Percentiles rank a stretch among this genome's conserved stretches.
These are phyloP conservation scores for Myxozyma neotropica DNA, from an alignment of 805 yeast species.

Conservation along the genomic window DNA sequence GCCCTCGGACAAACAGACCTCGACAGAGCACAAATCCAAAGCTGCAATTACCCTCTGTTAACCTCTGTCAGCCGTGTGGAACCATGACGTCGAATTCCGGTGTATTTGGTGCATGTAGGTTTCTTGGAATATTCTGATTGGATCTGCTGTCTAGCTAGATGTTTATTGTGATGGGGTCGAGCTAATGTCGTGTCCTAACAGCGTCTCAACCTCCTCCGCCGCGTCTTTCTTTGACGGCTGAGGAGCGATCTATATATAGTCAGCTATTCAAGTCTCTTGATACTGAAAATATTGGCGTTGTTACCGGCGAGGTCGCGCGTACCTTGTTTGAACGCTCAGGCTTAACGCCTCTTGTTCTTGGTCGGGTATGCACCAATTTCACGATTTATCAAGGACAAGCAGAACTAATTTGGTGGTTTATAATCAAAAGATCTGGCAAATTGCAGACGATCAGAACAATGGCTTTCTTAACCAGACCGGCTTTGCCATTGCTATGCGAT, in stretches of 20 bases:
- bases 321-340: slow-evolving; percentile 84
- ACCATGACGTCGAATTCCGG: slow-evolving; percentile 1
- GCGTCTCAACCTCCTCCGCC: slow-evolving; percentile 24
- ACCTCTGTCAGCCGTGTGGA: neutral
- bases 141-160: too few relatives aligned
- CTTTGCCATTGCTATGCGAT: slow-evolving; percentile 82
- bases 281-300: slow-evolving; percentile 72
- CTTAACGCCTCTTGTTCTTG: slow-evolving; percentile 71
- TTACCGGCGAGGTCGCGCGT: slow-evolving; percentile 86
- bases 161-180: neutral
- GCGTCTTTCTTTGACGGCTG: slow-evolving; percentile 49
- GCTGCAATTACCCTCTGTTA: neutral
- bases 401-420: neutral
- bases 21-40: neutral
- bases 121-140: neutral
- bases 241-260: slow-evolving; percentile 75
- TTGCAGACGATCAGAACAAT: slow-evolving; percentile 84
- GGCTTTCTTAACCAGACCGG: slow-evolving; percentile 83
- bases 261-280: slow-evolving; percentile 79
- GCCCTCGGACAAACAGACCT: neutral
- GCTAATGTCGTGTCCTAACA: neutral
- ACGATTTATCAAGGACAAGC: neutral
- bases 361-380: slow-evolving; percentile 50
- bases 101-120: slow-evolving; percentile 9
- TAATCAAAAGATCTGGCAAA: slow-evolving; percentile 76